Evolutionary conservation across 345 rosid species (phyloP).

Genomic region (Kandelia obovata): DNA sequence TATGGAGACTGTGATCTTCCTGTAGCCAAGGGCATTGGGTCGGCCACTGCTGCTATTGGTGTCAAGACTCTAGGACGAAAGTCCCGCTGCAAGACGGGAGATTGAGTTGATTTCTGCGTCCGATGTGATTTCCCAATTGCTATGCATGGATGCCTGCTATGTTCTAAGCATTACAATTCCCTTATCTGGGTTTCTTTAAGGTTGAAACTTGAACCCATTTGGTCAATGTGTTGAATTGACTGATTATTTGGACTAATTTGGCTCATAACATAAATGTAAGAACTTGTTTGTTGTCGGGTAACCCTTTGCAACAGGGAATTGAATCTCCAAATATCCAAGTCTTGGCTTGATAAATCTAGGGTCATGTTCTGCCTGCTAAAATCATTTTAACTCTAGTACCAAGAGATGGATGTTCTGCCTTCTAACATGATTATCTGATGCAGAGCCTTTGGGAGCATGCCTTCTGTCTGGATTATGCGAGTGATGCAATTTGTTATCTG

Average conservation of each 20-base stretch:
- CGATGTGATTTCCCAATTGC: slow-evolving; percentile 94
- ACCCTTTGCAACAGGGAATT: too few species aligned
- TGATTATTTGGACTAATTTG: too few species aligned
- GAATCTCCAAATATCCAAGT: too few species aligned
- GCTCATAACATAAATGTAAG: too few species aligned
- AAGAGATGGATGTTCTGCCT: neutral
- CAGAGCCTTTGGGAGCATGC: slow-evolving; percentile 94
- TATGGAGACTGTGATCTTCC: slow-evolving; percentile 87
- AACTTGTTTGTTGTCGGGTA: too few species aligned
- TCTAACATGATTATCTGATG: slow-evolving; percentile 14
- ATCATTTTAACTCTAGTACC: too few species aligned
- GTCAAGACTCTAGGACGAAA: slow-evolving; percentile 72
- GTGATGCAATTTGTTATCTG: slow-evolving; percentile 92
- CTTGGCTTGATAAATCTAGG: too few species aligned
- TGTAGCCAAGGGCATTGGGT: slow-evolving; percentile 88
- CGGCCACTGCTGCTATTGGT: slow-evolving; percentile 56
- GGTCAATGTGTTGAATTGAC: too few species aligned
- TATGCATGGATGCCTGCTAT: slow-evolving; percentile 87
- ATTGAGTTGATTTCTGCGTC: slow-evolving; percentile 91
- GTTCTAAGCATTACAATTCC: neutral
- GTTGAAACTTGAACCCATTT: too few species aligned
- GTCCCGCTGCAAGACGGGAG: slow-evolving; percentile 87
- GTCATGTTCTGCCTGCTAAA: too few species aligned
- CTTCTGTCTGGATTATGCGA: slow-evolving; percentile 89
- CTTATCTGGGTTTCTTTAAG: neutral